A percentile compares a stretch with the other conserved stretches of the same genome.
These are phyloP conservation scores for Amorphotheca resinae DNA, from an alignment of 495 filamentous ascomycete species.

Conservation along the genomic window DNA sequence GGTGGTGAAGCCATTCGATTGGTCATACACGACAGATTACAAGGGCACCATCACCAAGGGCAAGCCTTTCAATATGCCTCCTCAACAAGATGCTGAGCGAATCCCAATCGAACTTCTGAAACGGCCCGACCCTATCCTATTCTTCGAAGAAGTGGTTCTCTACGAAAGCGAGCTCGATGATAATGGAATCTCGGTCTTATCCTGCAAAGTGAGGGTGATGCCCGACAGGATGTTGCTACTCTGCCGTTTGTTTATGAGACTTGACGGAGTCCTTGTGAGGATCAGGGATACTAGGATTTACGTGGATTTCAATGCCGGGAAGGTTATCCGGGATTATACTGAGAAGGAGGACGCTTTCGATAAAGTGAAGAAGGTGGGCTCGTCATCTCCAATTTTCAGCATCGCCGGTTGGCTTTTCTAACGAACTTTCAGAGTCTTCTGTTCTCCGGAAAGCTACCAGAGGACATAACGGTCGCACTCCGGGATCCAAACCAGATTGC, in stretches of 20 bases:
- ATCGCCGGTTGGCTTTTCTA: constrained; percentile 4
- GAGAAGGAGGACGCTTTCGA: constrained; percentile 70
- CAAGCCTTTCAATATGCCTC: constrained; percentile 8
- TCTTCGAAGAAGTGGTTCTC: constrained; percentile 87
- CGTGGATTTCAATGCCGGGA: constrained; percentile 70
- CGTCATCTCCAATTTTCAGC: no score
- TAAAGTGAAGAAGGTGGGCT: constrained; percentile 57
- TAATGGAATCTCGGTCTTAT: constrained; percentile 83
- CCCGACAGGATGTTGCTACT: constrained; percentile 72
- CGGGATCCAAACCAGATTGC: constrained; percentile 73
- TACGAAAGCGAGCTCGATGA: constrained; percentile 98
- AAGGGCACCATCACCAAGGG: constrained; percentile 44
- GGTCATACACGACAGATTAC: constrained; percentile 89
- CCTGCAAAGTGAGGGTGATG: constrained; percentile 86
- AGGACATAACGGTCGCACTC: constrained; percentile 65
- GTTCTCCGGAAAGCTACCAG: constrained; percentile 42
- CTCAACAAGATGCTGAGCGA: constrained; percentile 25
- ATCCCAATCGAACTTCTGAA: constrained; percentile 80
- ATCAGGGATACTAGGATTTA: constrained; percentile 86
- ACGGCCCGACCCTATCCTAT: constrained; percentile 80
- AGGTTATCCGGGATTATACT: constrained; percentile 82
- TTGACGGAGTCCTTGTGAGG: constrained; percentile 79
- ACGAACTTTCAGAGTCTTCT: constrained; percentile 45
- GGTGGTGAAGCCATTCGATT: constrained; percentile 91
- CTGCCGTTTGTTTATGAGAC: constrained; percentile 79